Percentiles rank a stretch among this genome's conserved stretches.
These are phyloP conservation scores for Candida ascalaphidarum DNA, from an alignment of 805 yeast species.

Conservation along the genomic window DNA sequence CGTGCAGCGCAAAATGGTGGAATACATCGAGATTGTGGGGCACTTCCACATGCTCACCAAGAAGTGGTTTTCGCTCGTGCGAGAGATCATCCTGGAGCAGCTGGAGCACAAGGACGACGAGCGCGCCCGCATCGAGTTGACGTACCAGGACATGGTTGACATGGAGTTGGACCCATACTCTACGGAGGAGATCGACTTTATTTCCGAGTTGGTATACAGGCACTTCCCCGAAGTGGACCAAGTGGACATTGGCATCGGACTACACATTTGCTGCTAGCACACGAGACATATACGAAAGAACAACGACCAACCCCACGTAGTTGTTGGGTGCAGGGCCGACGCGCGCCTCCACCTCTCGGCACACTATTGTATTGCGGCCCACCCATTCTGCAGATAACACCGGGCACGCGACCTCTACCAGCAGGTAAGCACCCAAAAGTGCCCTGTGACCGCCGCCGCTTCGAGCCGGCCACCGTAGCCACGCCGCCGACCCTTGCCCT, in stretches of 20 bases:
- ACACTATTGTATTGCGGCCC: too few relatives aligned
- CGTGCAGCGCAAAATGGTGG: constrained; percentile 2
- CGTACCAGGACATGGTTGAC: constrained; percentile 32
- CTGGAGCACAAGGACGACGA: constrained; percentile 1
- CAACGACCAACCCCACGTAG: too few relatives aligned
- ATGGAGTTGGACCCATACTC: constrained; percentile 37
- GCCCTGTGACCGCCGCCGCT: too few relatives aligned
- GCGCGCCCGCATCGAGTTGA: constrained; percentile 19
- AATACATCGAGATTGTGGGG: constrained; percentile 21
- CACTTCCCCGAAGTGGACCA: constrained; percentile 12
- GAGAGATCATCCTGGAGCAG: constrained; percentile 26
- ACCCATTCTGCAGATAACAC: too few relatives aligned
- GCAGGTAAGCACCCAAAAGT: too few relatives aligned
- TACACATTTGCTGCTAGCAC: constrained; percentile 21
- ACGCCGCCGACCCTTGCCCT: too few relatives aligned
- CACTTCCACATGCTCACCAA: constrained; percentile 31
- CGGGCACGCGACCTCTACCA: too few relatives aligned
- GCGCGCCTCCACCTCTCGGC: too few relatives aligned
- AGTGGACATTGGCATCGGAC: constrained; percentile 26
- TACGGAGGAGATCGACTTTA: constrained; percentile 26
- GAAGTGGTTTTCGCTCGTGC: constrained; percentile 26
- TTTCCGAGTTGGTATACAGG: constrained; percentile 26
- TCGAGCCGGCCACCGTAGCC: too few relatives aligned
- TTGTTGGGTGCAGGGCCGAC: too few relatives aligned
- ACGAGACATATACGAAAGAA: too few relatives aligned